These are phyloP conservation scores for Hemisphaericaspora nanyangensis DNA, from an alignment of 805 yeast genomes.

Conservation along the genomic window DNA sequence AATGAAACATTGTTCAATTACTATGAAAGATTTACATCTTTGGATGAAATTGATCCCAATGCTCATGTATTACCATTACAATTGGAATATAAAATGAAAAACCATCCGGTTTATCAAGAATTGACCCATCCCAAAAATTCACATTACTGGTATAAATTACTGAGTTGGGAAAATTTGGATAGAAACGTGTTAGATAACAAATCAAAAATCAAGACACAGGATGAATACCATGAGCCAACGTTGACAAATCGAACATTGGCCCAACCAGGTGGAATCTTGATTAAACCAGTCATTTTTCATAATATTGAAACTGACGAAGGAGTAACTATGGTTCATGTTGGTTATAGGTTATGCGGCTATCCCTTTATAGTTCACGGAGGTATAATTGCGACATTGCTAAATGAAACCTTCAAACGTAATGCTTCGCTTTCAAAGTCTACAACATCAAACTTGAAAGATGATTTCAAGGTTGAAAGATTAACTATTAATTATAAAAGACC, in stretches of 20 bases:
- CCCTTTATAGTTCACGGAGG: slow-evolving; percentile 92
- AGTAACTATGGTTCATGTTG: slow-evolving; percentile 69
- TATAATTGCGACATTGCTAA: slow-evolving; percentile 71
- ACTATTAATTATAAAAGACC: slow-evolving; percentile 62
- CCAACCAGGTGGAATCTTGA: slow-evolving; percentile 75
- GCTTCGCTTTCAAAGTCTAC: slow-evolving; percentile 38
- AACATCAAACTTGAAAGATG: slow-evolving; percentile 36
- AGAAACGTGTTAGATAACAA: slow-evolving; percentile 30
- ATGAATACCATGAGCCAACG: slow-evolving; percentile 16
- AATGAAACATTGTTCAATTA: slow-evolving; percentile 23
- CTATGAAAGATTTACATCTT: slow-evolving; percentile 20
- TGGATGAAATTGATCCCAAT: slow-evolving; percentile 13
- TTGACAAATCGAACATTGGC: slow-evolving; percentile 46
- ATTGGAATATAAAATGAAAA: slow-evolving; percentile 46
- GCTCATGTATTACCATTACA: slow-evolving; percentile 25
- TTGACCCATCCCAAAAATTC: slow-evolving; percentile 44
- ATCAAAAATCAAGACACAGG: slow-evolving; percentile 11
- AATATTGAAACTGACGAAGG: slow-evolving; percentile 54
- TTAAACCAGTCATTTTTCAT: slow-evolving; percentile 67
- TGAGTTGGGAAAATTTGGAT: slow-evolving; percentile 42
- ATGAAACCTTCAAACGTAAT: slow-evolving; percentile 65
- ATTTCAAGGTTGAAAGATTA: slow-evolving; percentile 46
- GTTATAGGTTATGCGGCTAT: slow-evolving; percentile 76
- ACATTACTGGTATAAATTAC: slow-evolving; percentile 42
- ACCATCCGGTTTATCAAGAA: slow-evolving; percentile 49